Percentiles rank a stretch among this genome's conserved stretches.
These are phyloP conservation scores for Sclerotiophoma versabilis DNA, from an alignment of 2,329 filamentous ascomycete genomes.

Conservation along the genomic window DNA sequence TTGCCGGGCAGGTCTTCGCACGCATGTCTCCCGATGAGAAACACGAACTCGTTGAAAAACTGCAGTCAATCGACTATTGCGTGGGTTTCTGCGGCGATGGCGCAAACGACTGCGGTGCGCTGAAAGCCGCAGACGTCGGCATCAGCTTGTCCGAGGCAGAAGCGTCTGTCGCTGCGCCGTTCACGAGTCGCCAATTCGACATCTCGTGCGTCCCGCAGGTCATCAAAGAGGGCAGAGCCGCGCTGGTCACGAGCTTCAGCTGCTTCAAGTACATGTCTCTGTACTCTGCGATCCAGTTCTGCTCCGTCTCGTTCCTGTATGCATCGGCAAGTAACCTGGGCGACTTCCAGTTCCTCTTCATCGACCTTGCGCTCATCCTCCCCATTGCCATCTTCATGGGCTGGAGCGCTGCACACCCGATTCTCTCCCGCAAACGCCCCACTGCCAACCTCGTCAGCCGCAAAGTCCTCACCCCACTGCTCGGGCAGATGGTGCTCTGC, in stretches of 20 bases:
- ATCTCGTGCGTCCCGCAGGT: conserved; percentile 94
- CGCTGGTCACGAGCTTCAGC: conserved; percentile 97
- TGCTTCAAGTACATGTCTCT: conserved; percentile 99
- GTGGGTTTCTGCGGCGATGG: conserved; percentile 97
- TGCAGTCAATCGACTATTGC: conserved; percentile 95
- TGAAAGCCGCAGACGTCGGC: conserved; percentile 96
- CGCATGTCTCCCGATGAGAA: conserved; percentile 99
- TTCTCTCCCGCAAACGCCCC: conserved; percentile 81
- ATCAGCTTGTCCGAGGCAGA: conserved; percentile 97
- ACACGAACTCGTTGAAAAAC: conserved; percentile 94
- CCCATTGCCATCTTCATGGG: conserved; percentile 99
- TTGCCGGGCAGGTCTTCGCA: conserved; percentile 90
- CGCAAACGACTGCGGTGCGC: conserved; percentile 94
- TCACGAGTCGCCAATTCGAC: conserved; percentile 94
- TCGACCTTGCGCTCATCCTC: conserved; percentile 89
- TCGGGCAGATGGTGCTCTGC: conserved; percentile 87
- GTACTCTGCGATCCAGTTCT: conserved; percentile 99
- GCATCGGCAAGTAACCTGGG: conserved; percentile 92
- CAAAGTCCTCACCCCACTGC: conserved; percentile 86
- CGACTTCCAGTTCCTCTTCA: conserved; percentile 98
- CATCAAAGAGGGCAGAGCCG: conserved; percentile 90
- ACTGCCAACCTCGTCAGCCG: conserved; percentile 91
- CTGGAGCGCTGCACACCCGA: conserved; percentile 85
- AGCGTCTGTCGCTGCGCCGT: conserved; percentile 96
- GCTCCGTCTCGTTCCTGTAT: conserved; percentile 94